Base-by-base conservation (phyloP, 2,329 filamentous ascomycete genomes). In the Ustulina deusta region DNA sequence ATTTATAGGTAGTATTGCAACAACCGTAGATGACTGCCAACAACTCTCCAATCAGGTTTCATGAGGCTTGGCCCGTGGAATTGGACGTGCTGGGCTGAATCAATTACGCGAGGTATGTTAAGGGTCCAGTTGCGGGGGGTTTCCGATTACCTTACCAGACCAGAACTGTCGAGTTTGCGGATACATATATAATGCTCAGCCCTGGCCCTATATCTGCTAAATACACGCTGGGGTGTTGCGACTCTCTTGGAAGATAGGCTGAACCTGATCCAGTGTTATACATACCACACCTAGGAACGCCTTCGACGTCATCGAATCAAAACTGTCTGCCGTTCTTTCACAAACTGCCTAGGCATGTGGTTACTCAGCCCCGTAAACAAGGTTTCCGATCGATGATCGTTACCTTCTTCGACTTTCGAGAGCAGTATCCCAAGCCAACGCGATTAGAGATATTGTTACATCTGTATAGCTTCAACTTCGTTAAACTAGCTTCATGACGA, bases 241-340 rank as follows among this genome's bases (percentile, higher is more conserved):
- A 65, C 25, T 20, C 11, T 32, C 42, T 49, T 61, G 49, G 34
- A 36, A 63, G 20, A 22, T 22, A 34, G 17, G n/a, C 48, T 59
- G 57, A 58, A 48, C 22, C 36, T 46, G 54, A 61, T 65, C 60
- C 55, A 55, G 6, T 29, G 38, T 17, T 49, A 42, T 17, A 55
- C 42, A 56, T 40, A 54, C 48, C 46, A 36, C 36, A 58, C 54
- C 38, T 34, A 54, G 1, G 44, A 29, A 59, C 59, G 65, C 59
- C 56, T 70, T 69, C 58, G 65, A 75, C 74, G 72, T 76, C 74
- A 76, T 66, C 15, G 56, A 57, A 49, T 48, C 46, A 44, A 44
- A 61, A 40, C 13, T 32, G 6, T 57, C 25, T 57, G 57, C 15
- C 15, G 6, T 17, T 49, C 49, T 34, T 57, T 46, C 42, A 48